These are phyloP conservation scores for Aspergillus arachidicola DNA, from an alignment of 2,329 filamentous ascomycete species.

Conservation along the genomic window DNA sequence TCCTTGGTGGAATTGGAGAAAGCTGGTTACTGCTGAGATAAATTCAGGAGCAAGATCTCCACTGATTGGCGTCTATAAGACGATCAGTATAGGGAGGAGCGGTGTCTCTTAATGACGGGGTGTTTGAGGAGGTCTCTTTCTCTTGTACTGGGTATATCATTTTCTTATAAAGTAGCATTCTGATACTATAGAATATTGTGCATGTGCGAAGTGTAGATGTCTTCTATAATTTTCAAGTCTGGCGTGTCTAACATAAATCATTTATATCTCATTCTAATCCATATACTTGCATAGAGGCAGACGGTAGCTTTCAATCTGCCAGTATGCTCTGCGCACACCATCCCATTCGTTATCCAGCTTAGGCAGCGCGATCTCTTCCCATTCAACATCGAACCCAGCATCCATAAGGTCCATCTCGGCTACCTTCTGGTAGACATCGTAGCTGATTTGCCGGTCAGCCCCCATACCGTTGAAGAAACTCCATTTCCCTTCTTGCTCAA, in stretches of 20 bases:
- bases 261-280: conserved; percentile 24
- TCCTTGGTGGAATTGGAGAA: too few species aligned
- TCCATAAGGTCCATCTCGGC: conserved; percentile 89
- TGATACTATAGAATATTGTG: too few species aligned
- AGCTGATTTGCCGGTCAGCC: conserved; percentile 88
- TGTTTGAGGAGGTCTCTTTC: too few species aligned
- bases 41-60: too few species aligned
- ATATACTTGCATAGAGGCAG: conserved; percentile 46
- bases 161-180: too few species aligned
- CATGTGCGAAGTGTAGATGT: too few species aligned
- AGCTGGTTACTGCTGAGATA: too few species aligned
- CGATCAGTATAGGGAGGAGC: too few species aligned
- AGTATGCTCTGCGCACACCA: conserved; percentile 85
- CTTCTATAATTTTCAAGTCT: neutral
- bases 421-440: conserved; percentile 93
- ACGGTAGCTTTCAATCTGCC: conserved; percentile 69
- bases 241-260: neutral
- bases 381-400: conserved; percentile 85
- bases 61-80: too few species aligned
- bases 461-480: conserved; percentile 77
- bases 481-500: conserved; percentile 60
- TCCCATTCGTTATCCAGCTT: conserved; percentile 80
- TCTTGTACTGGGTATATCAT: too few species aligned
- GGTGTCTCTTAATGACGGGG: too few species aligned
- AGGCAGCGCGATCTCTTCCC: conserved; percentile 76